Evolutionary conservation across 306 rosid species (phyloP), one percentile per base, ranked within the genome.

Genomic region (Luffa aegyptiaca): DNA sequence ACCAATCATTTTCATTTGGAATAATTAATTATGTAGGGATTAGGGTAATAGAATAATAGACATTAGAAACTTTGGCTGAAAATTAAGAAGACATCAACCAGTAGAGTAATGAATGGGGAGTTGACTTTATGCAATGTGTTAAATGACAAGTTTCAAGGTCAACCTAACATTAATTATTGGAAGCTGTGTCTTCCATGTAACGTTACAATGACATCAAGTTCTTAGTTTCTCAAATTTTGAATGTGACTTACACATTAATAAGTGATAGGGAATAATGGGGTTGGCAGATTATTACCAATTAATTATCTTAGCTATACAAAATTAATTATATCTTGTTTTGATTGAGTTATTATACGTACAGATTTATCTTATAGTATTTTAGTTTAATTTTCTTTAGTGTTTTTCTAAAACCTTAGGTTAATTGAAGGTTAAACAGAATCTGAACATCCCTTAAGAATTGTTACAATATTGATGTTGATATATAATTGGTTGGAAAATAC

Each of bases 151-250:
- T 74, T 74, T 51, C 4, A 74, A 74, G 57, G 78, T 74, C 78
- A 74, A 51, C 46, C 58, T 26, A 13, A 74, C 78, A 74, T 74
- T 51, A 51, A 74, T 51, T 74, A 35, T 74, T 74, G 63, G 78
- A 74, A 51, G 57, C 1, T 20, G 48, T 65, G 76, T 44, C 36
- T 70, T 44, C 52, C 76, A 42, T 44, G 37, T 31, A 70, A 70
- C 73, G 73, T 18, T 66, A 66, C 76, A 70, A 70, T 44, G 76
- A 70, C 77, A 48, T 72, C 44, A 49, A 48, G 4, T 72, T 46
- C 41, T 41, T 20, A 72, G 41, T 20, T 68, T n/a, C 36, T 20
- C 51, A 21, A 45, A 70, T 69, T 69, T 3, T 69, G 14, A n/a
- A 69, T 42, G 7, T 66, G 53, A 69, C 53, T 13, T 45, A 3